These are phyloP conservation scores for Radiomyces spectabilis DNA, from an alignment of 192 early-diverging fungal genomes.

Conservation along the genomic window DNA sequence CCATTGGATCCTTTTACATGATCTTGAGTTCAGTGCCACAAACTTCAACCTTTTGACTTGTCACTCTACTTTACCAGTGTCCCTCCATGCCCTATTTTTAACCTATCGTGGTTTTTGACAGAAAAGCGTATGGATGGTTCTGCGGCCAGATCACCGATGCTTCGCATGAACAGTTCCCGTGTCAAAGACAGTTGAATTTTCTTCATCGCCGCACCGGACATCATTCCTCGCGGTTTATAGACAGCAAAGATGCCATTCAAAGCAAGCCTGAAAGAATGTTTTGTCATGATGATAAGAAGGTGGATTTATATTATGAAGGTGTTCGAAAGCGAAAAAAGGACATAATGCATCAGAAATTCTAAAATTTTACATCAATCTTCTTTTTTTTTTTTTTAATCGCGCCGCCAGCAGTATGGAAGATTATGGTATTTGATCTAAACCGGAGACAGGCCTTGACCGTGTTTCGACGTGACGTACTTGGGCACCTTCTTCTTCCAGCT, in stretches of 20 bases:
- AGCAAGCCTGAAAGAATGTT: not conserved
- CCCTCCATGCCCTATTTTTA: conserved; percentile 52
- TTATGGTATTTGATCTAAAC: no score
- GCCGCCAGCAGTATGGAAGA: no score
- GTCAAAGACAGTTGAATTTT: conserved; percentile 27
- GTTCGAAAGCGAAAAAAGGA: no score
- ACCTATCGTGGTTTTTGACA: no score
- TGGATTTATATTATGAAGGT: no score
- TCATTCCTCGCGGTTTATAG: conserved; percentile 37
- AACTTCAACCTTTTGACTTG: not conserved
- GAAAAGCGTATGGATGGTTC: no score
- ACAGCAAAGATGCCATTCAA: conserved; percentile 40
- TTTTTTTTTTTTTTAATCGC: no score
- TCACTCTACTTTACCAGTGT: conserved; percentile 30
- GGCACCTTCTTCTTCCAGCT: conserved; percentile 9
- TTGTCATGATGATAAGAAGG: not conserved
- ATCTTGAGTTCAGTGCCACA: not conserved
- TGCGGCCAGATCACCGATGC: no score
- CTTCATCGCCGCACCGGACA: conserved; percentile 33
- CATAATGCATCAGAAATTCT: no score
- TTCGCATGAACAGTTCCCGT: no score
- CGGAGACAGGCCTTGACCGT: not conserved
- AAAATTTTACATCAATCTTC: no score
- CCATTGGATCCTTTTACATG: conserved; percentile 48
- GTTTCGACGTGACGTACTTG: not conserved